phyloP scores from a whole-genome alignment of 2,329 filamentous ascomycete genomes.

The Didymella sp. region DNA sequence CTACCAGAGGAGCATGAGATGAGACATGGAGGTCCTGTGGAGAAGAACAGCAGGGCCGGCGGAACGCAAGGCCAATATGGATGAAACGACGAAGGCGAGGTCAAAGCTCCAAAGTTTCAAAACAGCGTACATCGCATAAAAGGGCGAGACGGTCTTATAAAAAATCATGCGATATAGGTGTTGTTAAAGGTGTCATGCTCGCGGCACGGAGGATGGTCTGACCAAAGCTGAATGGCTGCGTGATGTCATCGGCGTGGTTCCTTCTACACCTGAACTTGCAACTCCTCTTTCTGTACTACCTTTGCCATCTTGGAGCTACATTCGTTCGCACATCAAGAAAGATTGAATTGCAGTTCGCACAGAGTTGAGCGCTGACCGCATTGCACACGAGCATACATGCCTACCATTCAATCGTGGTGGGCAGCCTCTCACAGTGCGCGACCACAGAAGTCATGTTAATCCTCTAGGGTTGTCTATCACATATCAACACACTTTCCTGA shows the following conservation, averaged over 20 bases:
- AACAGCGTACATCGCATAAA: not conserved
- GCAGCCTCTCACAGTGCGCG: not conserved
- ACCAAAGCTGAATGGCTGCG: not conserved
- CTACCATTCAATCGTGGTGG: not conserved
- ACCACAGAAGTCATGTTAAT: not conserved
- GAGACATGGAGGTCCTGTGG: not conserved
- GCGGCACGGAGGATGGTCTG: not conserved
- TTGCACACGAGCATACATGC: not conserved
- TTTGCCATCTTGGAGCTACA: not conserved
- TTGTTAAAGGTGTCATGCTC: not conserved
- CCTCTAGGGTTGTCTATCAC: not conserved
- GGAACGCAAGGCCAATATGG: constrained; percentile 1
- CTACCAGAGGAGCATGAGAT: not conserved
- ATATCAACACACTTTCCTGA: not conserved
- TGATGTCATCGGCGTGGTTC: not conserved
- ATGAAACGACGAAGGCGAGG: constrained; percentile 7
- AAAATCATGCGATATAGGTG: not conserved
- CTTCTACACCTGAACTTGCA: not conserved
- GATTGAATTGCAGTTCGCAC: not conserved
- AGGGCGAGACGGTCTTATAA: not conserved
- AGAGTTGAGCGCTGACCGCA: not conserved
- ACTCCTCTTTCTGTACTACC: not conserved
- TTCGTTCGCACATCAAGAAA: not conserved
- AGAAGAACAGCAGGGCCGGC: not conserved
- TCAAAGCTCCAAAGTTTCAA: constrained; percentile 5